phyloP scores from a whole-genome alignment of 176 grass and related monocot genomes.

The Oropetium thomaeum region DNA sequence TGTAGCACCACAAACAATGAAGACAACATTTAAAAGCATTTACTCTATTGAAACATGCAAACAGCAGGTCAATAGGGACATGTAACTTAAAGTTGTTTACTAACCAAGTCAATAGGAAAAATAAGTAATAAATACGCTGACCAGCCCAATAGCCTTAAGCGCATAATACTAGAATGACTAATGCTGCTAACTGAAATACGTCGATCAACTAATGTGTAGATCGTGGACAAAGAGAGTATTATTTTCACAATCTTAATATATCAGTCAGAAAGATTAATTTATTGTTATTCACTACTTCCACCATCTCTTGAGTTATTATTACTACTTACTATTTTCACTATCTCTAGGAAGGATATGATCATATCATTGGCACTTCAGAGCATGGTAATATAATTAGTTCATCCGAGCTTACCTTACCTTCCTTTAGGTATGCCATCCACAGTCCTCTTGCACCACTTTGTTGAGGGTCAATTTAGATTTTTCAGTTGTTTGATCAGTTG shows the following conservation, averaged over 20 bases:
- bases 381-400: conserved; percentile 80
- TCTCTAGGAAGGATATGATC: conserved; percentile 82
- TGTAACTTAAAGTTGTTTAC: too few species aligned
- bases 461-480: conserved; percentile 17
- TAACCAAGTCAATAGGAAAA: too few species aligned
- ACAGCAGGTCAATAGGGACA: too few species aligned
- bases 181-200: too few species aligned
- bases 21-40: too few species aligned
- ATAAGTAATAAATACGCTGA: too few species aligned
- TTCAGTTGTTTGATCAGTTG: background rate
- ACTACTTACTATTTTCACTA: conserved; percentile 18
- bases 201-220: too few species aligned
- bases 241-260: conserved; percentile 15
- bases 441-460: background rate
- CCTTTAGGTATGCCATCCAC: conserved; percentile 54
- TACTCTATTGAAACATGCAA: too few species aligned
- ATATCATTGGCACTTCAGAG: conserved; percentile 97
- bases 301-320: background rate
- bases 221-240: too few species aligned
- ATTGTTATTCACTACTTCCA: conserved; percentile 5
- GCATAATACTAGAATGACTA: too few species aligned
- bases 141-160: too few species aligned
- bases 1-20: too few species aligned
- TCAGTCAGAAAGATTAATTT: background rate
- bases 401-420: conserved; percentile 81